Conservation (phyloP, 2,329 filamentous ascomycete genomes). For the Xylaria sp. region DNA sequence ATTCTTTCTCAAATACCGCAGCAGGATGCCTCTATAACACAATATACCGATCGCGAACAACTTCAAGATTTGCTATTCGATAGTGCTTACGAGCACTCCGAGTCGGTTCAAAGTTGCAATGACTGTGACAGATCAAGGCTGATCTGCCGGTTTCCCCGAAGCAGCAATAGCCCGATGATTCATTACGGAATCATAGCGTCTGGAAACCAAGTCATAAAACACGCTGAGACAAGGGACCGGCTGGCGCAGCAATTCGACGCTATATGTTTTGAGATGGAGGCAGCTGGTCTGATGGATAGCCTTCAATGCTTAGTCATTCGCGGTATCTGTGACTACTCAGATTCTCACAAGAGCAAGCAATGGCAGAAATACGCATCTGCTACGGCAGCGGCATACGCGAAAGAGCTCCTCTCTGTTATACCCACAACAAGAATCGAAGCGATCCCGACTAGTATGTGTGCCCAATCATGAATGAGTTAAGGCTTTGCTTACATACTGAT, state of each 20-base stretch:
- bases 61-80: constrained; percentile 21
- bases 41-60: constrained; percentile 8
- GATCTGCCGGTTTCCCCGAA: neutral
- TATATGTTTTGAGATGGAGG: constrained; percentile 36
- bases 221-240: constrained; percentile 27
- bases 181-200: constrained; percentile 36
- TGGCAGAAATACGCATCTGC: constrained; percentile 31
- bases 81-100: constrained; percentile 16
- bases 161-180: constrained; percentile 13
- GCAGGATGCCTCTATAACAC: neutral
- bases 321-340: constrained; percentile 29
- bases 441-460: neutral
- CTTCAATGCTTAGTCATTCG: constrained; percentile 27
- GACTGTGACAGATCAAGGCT: constrained; percentile 17
- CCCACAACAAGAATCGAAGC: neutral
- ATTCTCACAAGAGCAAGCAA: constrained; percentile 27
- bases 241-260: constrained; percentile 16
- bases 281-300: constrained; percentile 25
- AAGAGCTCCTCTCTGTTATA: constrained; percentile 23
- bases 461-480: neutral
- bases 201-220: constrained; percentile 36
- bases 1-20: constrained; percentile 17
- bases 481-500: constrained; percentile 28
- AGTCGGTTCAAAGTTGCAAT: constrained; percentile 10
- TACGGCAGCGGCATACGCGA: constrained; percentile 24